Evolutionary conservation across 345 rosid species (phyloP), one percentile per base, ranked within the genome.

Genomic region (Hibiscus syriacus): DNA sequence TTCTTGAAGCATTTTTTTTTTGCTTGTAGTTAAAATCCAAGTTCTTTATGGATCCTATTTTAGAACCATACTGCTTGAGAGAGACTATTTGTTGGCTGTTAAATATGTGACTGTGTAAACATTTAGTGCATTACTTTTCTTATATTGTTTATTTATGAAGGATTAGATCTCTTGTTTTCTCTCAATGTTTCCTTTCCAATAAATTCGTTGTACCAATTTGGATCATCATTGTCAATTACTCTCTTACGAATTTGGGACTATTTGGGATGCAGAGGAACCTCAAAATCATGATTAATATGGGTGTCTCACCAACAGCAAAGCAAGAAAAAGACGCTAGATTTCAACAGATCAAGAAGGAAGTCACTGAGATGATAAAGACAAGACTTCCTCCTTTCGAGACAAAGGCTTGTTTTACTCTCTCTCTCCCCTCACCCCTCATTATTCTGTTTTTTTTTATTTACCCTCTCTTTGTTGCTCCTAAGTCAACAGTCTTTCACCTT

Each of bases 321-420:
- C 88, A 84, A 72, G 96, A 93, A 84, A 93, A 87, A 76, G 92
- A 93, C 77, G 74, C 79, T 72, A 89, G 82, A 82, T 89, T 90
- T 75, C 94, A 84, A 69, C 90, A 58, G 69, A 85, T 85, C 74
- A 90, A 90, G 80, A 81, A 85, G 76, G 98, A 93, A 78, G 89
- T 91, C 68, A 67, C 74, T 55, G 92, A 89, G 87, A 86, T 93
- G 87, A 81, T 93, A 48, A 85, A 80, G 76, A 71, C 75, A 69
- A 81, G 64, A 52, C 72, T 67, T 64, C 87, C 89, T 2, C 67
- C 80, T 60, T 53, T 82, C 78, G 94, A 87, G 67, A 76, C 85
- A 36, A 88, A 85, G 94, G 98, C 85, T 65, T 32, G 30, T 60
- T 61, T 12, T 12, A 27, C 10, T 69, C 9, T 27, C 74, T 12